phyloP scores from a whole-genome alignment of 2,329 filamentous ascomycete genomes.

The Biscogniauxia sp. region DNA sequence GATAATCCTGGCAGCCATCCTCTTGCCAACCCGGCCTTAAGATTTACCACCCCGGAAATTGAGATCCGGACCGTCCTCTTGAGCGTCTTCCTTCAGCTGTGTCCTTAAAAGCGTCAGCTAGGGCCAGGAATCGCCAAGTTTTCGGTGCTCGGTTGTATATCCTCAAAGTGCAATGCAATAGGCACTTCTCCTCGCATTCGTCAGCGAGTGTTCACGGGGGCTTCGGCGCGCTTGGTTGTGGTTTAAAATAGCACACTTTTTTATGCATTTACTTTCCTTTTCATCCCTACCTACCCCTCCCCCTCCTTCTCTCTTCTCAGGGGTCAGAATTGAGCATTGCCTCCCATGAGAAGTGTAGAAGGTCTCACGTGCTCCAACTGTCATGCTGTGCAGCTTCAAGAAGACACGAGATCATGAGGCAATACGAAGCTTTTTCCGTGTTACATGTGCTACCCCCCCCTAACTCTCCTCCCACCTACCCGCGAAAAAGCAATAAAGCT shows the following conservation, averaged over 20 bases:
- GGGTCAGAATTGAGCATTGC: no score
- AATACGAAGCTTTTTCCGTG: background rate
- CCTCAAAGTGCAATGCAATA: background rate
- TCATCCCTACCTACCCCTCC: background rate
- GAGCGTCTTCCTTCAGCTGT: background rate
- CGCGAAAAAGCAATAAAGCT: background rate
- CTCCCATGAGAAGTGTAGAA: no score
- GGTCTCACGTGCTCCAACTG: background rate
- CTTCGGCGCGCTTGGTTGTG: background rate
- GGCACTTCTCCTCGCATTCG: background rate
- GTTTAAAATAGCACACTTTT: background rate
- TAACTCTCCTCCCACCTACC: background rate
- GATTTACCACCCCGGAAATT: background rate
- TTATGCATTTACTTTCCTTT: background rate
- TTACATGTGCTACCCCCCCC: background rate
- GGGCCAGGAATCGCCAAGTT: background rate
- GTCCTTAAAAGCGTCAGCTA: background rate
- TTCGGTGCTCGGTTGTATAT: background rate
- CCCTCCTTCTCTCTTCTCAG: background rate
- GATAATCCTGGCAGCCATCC: background rate
- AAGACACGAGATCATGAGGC: background rate
- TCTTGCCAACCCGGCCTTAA: background rate
- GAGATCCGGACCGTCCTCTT: background rate
- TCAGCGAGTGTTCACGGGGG: background rate
- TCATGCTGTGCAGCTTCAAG: background rate